phyloP scores from a whole-genome alignment of 768 basidiomycete species.

The Lentinula sp. region DNA sequence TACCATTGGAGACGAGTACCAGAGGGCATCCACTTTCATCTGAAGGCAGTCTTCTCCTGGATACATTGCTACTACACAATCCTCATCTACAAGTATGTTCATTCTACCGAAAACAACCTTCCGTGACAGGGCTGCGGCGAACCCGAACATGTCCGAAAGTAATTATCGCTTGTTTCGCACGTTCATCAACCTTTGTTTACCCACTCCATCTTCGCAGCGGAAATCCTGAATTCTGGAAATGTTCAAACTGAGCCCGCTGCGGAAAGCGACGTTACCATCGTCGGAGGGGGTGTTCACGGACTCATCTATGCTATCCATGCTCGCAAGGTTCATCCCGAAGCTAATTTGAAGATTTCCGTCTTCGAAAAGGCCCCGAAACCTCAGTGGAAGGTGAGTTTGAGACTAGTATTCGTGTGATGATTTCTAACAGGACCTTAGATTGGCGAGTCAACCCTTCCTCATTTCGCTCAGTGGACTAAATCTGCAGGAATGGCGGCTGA shows the following conservation, averaged over 20 bases:
- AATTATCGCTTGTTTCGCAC: background rate
- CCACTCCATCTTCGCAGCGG: background rate
- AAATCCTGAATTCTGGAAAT: background rate
- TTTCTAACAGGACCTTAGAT: background rate
- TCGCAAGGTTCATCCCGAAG: constrained; percentile 4
- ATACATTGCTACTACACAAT: background rate
- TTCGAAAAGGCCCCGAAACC: constrained; percentile 4
- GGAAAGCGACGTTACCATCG: constrained; percentile 8
- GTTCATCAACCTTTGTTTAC: background rate
- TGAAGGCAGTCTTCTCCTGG: background rate
- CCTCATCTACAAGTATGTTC: constrained; percentile 1
- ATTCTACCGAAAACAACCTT: constrained; percentile 10
- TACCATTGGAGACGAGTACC: background rate
- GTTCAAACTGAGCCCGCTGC: background rate
- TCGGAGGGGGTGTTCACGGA: constrained; percentile 12
- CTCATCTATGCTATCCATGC: constrained; percentile 13
- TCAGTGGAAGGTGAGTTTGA: constrained; percentile 9
- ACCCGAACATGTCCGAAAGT: constrained; percentile 12
- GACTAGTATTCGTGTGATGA: background rate
- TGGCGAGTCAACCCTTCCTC: constrained; percentile 12
- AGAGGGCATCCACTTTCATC: background rate
- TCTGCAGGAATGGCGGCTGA: constrained; percentile 8
- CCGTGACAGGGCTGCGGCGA: constrained; percentile 9
- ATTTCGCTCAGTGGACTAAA: constrained; percentile 10
- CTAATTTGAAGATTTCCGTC: background rate